Base-by-base conservation (phyloP, 2,329 filamentous ascomycete species). In the Fusarium succisae region DNA sequence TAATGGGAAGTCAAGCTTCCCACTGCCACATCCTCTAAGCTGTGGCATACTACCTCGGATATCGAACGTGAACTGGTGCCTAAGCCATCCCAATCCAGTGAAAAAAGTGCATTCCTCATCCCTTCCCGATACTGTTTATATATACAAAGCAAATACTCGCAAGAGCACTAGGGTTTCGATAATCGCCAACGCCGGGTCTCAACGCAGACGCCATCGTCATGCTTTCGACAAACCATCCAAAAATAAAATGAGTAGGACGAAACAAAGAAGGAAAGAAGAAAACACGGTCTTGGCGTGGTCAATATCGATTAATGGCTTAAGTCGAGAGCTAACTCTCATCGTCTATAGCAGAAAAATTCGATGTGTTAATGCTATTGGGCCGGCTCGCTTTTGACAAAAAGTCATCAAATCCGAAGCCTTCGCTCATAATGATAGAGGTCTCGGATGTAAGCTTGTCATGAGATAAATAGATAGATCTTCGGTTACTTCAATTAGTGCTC, bases 401-500 rank as follows among this genome's bases (percentile, higher is more conserved):
- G 55, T 62, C 53, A 39, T 68, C 57, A 56, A 66, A 75, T 58
- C 58, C 63, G 69, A 68, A 67, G 50, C 56, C 63, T 64, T 68
- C 68, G 55, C 64, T n/a, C 32, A 35, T 35, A 53, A 43, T 28
- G 28, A 62, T 63, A 63, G 55, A 54, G 41, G 30, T 60, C 69
- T 66, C 57, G 59, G 45, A 66, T 66, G n/a, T 60, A 67, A 69
- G 69, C 71, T 72, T 57, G 47, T 76, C 67, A 56, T 73, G 44
- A 69, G 68, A 75, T 56, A 68, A 72, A 70, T 53, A 62, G 37
- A 63, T 28, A 71, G 47, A 54, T 43, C 50, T 54, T 75, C 18
- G 50, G 54, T 71, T 65, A 66, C 50, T 68, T 73, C 74, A 63
- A 69, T 71, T 72, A 78, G 44, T 84, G 81, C 26, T 86, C 84